These are phyloP conservation scores for Pneumocystis jirovecii DNA, from an alignment of 1,139 yeast genomes.

Conservation along the genomic window DNA sequence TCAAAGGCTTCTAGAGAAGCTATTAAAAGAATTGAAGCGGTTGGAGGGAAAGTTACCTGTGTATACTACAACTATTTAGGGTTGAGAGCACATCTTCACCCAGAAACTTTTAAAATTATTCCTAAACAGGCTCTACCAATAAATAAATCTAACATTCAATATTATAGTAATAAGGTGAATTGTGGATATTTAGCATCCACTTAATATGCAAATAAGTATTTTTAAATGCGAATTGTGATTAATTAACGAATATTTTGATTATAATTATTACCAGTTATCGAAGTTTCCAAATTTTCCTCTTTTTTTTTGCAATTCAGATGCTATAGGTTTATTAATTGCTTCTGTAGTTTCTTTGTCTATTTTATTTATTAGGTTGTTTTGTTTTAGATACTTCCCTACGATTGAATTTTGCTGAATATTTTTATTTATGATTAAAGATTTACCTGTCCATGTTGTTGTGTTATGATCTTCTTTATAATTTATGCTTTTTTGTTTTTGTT, in stretches of 20 bases:
- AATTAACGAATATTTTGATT: background rate
- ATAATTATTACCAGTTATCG: slow-evolving; percentile 3
- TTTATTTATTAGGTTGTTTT: background rate
- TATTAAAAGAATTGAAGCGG: slow-evolving; percentile 51
- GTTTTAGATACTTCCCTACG: slow-evolving; percentile 19
- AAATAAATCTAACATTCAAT: slow-evolving; percentile 51
- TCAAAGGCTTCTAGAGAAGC: slow-evolving; percentile 66
- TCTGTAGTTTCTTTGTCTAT: background rate
- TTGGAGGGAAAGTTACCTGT: slow-evolving; percentile 62
- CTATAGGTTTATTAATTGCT: background rate
- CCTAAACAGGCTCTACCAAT: slow-evolving; percentile 83
- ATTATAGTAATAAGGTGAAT: background rate
- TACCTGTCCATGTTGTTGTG: slow-evolving; percentile 13
- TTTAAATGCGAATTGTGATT: background rate
- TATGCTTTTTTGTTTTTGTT: slow-evolving; percentile 7
- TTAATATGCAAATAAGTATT: background rate
- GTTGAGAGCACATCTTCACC: slow-evolving; percentile 60
- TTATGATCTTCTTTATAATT: slow-evolving; percentile 16
- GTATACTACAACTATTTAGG: slow-evolving; percentile 39
- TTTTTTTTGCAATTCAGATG: slow-evolving; percentile 4
- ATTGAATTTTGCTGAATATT: slow-evolving; percentile 6
- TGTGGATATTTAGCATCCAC: background rate
- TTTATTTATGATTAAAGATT: slow-evolving; percentile 6
- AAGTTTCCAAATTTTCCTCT: slow-evolving; percentile 7
- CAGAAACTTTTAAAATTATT: slow-evolving; percentile 53